Evolutionary conservation across 306 rosid species (phyloP).

Genomic region (Acacia melanoxylon): DNA sequence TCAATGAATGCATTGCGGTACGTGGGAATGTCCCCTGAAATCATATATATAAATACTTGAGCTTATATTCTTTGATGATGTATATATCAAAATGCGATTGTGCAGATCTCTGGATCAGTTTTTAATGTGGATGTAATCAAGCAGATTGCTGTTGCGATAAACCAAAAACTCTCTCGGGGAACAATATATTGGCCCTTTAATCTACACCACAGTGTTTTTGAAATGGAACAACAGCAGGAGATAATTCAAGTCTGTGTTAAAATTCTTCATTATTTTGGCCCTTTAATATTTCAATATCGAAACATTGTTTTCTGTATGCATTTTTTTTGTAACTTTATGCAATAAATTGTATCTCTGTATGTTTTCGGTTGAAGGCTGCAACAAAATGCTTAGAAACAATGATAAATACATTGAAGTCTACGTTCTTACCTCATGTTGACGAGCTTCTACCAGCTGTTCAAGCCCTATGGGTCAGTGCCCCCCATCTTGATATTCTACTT

Average conservation of each 20-base stretch:
- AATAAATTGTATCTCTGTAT: no score
- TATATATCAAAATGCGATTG: not conserved
- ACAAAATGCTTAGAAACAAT: not conserved
- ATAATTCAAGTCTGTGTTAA: slow-evolving; percentile 22
- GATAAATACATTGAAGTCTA: not conserved
- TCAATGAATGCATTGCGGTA: slow-evolving; percentile 26
- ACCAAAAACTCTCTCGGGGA: not conserved
- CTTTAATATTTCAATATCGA: no score
- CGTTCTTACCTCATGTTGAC: slow-evolving; percentile 10
- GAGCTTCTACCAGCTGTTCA: slow-evolving; percentile 14
- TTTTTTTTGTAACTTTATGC: no score
- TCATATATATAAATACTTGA: no score
- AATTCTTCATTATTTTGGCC: not conserved
- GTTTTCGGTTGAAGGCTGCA: not conserved
- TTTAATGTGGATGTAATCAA: no score
- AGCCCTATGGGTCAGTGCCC: not conserved
- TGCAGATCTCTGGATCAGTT: slow-evolving; percentile 6
- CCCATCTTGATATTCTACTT: no score
- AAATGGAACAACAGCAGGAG: slow-evolving; percentile 3
- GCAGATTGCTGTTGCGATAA: slow-evolving; percentile 1
- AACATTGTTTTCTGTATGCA: no score
- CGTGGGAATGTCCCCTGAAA: not conserved
- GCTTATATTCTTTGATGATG: not conserved
- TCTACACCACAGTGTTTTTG: no score
- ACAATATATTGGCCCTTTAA: not conserved